Evolutionary conservation across 2,329 filamentous ascomycete genomes (phyloP).

Genomic region (Mycosphaerella sp.): DNA sequence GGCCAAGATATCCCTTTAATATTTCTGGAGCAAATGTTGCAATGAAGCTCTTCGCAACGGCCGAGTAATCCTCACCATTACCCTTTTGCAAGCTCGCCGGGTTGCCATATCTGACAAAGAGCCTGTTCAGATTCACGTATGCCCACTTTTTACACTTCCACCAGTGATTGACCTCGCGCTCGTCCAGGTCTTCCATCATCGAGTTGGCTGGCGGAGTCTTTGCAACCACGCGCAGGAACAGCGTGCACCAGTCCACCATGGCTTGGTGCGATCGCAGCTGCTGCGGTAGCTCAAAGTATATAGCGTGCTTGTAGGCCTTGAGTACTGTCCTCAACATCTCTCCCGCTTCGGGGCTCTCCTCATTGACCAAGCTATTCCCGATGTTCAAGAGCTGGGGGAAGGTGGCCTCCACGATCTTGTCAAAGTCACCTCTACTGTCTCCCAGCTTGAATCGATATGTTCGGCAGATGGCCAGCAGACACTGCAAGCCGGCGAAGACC

Average conservation of each 20-base stretch:
- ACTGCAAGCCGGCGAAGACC: conserved; percentile 90
- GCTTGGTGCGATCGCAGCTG: conserved; percentile 71
- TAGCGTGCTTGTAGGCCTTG: conserved; percentile 97
- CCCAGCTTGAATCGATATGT: conserved; percentile 92
- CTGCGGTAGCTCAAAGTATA: conserved; percentile 80
- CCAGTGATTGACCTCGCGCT: conserved; percentile 93
- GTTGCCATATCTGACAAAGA: conserved; percentile 93
- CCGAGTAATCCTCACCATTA: conserved; percentile 68
- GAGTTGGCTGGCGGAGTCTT: conserved; percentile 75
- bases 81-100: conserved; percentile 65
- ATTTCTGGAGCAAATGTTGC: conserved; percentile 91
- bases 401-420: conserved; percentile 84
- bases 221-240: conserved; percentile 84
- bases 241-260: conserved; percentile 91
- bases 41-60: conserved; percentile 87
- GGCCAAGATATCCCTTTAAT: conserved; percentile 84
- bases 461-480: conserved; percentile 86
- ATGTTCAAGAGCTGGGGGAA: conserved; percentile 85
- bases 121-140: conserved; percentile 92
- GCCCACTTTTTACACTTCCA: conserved; percentile 99
- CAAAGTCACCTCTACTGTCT: conserved; percentile 76
- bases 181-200: conserved; percentile 71
- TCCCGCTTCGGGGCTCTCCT: conserved; percentile 87
- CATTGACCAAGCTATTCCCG: conserved; percentile 80
- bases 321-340: conserved; percentile 94